phyloP scores from a whole-genome alignment of 306 rosid genomes.

The Sechiopsis laciniata region DNA sequence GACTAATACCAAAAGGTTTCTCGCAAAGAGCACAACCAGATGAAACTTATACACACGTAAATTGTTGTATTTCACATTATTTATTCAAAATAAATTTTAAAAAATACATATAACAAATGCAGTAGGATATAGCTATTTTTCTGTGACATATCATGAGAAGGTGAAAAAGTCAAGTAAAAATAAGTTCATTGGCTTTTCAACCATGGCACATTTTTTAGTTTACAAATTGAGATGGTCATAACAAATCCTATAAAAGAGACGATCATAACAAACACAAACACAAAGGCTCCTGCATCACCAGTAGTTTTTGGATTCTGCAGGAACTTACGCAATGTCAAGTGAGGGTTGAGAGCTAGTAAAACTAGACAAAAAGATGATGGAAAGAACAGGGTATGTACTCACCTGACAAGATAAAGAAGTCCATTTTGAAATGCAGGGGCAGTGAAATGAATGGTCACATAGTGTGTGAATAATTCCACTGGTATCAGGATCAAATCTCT shows the following conservation, averaged over 20 bases:
- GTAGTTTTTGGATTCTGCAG: too few relatives aligned
- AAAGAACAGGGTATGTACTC: constrained; percentile 28
- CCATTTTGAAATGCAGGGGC: constrained; percentile 94
- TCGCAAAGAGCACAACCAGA: background rate
- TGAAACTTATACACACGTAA: constrained; percentile 8
- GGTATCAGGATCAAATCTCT: constrained; percentile 74
- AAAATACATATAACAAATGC: too few relatives aligned
- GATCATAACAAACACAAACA: too few relatives aligned
- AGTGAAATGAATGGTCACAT: constrained; percentile 89
- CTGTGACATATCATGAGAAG: too few relatives aligned
- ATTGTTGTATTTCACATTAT: background rate
- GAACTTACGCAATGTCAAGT: background rate
- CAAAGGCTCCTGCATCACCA: too few relatives aligned
- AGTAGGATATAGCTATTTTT: too few relatives aligned
- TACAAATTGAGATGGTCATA: too few relatives aligned
- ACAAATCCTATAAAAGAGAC: too few relatives aligned
- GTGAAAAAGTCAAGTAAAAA: too few relatives aligned
- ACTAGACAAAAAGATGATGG: constrained; percentile 8
- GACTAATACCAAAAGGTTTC: background rate
- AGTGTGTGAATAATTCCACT: constrained; percentile 76
- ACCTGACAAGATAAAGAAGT: constrained; percentile 86
- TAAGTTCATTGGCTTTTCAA: too few relatives aligned
- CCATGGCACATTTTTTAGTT: too few relatives aligned
- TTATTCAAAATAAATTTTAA: too few relatives aligned
- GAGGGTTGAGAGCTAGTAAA: background rate